A percentile compares a stretch with the other conserved stretches of the same genome.
phyloP scores from a whole-genome alignment of 1,284 basidiomycete genomes.

The Singerocomus inundabilis region DNA sequence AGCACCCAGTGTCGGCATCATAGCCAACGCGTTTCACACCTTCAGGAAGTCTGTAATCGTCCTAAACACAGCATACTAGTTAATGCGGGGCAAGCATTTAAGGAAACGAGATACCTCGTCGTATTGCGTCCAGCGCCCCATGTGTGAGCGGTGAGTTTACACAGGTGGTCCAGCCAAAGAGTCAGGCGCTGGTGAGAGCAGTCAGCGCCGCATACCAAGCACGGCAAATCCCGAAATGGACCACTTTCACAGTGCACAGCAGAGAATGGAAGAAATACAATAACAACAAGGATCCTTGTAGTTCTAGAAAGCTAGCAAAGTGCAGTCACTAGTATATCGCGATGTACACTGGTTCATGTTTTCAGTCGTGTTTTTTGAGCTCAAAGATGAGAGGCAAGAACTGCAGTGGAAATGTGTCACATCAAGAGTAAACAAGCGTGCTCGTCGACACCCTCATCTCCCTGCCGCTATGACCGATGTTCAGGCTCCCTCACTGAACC shows the following conservation, averaged over 20 bases:
- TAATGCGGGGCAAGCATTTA: background rate
- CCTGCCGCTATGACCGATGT: conserved; percentile 33
- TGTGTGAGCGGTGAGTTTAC: conserved; percentile 16
- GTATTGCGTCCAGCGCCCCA: conserved; percentile 60
- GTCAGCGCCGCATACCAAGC: background rate
- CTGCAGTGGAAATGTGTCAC: conserved; percentile 19
- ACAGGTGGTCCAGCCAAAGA: conserved; percentile 23
- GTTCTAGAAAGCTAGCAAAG: background rate
- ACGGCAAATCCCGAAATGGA: conserved; percentile 26
- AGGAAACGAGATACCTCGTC: conserved; percentile 41
- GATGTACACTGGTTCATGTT: background rate
- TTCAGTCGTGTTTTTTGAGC: background rate
- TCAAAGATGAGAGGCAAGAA: background rate
- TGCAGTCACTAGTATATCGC: background rate
- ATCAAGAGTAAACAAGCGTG: conserved; percentile 13
- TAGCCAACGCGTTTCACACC: conserved; percentile 64
- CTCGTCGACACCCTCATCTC: background rate
- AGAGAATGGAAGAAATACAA: background rate
- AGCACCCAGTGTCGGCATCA: conserved; percentile 55
- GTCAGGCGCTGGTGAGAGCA: conserved; percentile 3
- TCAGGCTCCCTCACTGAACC: conserved; percentile 28
- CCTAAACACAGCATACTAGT: conserved; percentile 37
- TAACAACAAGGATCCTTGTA: background rate
- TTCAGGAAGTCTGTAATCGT: conserved; percentile 56
- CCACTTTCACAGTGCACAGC: background rate